Conservation (phyloP, 768 basidiomycete genomes). For the Pleurotus ostreatus region DNA sequence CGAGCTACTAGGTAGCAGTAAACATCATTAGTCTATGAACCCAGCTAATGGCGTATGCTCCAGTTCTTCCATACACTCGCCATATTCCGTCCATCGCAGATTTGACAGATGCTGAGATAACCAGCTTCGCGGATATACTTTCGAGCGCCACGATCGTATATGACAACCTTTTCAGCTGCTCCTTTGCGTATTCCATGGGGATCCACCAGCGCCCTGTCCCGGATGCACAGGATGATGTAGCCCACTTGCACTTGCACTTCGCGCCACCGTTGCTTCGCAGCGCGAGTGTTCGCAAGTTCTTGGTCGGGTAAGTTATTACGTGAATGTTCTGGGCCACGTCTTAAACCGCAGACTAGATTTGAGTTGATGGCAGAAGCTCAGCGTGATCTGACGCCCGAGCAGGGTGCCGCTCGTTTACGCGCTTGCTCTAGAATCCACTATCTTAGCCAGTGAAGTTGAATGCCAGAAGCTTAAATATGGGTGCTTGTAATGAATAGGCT, state of each 20-base stretch:
- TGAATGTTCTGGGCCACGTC: slow-evolving; percentile 1
- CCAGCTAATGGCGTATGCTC: slow-evolving; percentile 1
- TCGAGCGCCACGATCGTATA: slow-evolving; percentile 62
- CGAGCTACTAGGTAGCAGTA: slow-evolving; percentile 63
- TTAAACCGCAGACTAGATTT: slow-evolving; percentile 43
- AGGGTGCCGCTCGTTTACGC: slow-evolving; percentile 69
- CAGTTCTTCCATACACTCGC: slow-evolving; percentile 74
- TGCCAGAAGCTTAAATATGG: too few species aligned
- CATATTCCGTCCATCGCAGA: slow-evolving; percentile 72
- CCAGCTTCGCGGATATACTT: slow-evolving; percentile 63
- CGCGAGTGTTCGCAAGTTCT: slow-evolving; percentile 81
- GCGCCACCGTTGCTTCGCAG: slow-evolving; percentile 80
- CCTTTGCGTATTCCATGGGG: slow-evolving; percentile 94
- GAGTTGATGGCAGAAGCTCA: slow-evolving; percentile 91
- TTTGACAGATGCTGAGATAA: slow-evolving; percentile 57
- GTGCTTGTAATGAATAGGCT: too few species aligned
- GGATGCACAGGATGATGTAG: slow-evolving; percentile 43
- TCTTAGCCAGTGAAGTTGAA: background rate
- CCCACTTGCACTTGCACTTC: slow-evolving; percentile 87
- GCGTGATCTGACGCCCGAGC: slow-evolving; percentile 85
- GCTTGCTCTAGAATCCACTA: slow-evolving; percentile 22
- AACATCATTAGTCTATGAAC: background rate
- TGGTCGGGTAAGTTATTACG: slow-evolving; percentile 66
- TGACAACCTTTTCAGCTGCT: slow-evolving; percentile 78
- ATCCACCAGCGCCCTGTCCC: slow-evolving; percentile 81